A percentile compares a stretch with the other conserved stretches of the same genome.
phyloP scores from a whole-genome alignment of 352 stramenopile genomes.

The Globisporangium irregulare region DNA sequence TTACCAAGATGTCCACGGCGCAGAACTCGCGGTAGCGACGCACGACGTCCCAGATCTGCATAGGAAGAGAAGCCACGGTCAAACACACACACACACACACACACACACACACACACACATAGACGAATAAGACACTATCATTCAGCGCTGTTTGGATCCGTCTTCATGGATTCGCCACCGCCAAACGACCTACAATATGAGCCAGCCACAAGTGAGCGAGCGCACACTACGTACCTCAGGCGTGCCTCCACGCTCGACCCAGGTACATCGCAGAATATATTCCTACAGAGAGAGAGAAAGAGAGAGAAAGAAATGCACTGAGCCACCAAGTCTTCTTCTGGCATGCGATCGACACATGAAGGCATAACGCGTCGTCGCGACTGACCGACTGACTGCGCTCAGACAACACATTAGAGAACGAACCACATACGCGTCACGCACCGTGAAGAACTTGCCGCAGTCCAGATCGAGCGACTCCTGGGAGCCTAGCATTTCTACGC shows the following conservation, averaged over 20 bases:
- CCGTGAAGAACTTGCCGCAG: slow-evolving; percentile 86
- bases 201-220: not conserved
- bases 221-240: slow-evolving; percentile 32
- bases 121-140: not conserved
- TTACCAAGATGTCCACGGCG: slow-evolving; percentile 80
- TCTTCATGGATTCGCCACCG: not conserved
- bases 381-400: not conserved
- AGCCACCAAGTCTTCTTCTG: not conserved
- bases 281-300: slow-evolving; percentile 35
- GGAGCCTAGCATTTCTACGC: slow-evolving; percentile 49
- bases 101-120: not conserved
- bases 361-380: not conserved
- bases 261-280: slow-evolving; percentile 81
- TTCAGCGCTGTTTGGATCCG: not conserved
- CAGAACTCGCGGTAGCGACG: slow-evolving; percentile 85
- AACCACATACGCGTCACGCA: slow-evolving; percentile 13
- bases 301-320: not conserved
- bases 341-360: not conserved
- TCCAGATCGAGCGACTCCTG: slow-evolving; percentile 84
- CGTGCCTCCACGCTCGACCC: slow-evolving; percentile 46
- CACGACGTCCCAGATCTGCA: slow-evolving; percentile 78
- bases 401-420: not conserved
- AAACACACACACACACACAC: not conserved
- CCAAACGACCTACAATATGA: not conserved
- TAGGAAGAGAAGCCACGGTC: not conserved